These are phyloP conservation scores for Conoideocrella luteorostrata DNA, from an alignment of 2,329 filamentous ascomycete genomes.

Conservation along the genomic window DNA sequence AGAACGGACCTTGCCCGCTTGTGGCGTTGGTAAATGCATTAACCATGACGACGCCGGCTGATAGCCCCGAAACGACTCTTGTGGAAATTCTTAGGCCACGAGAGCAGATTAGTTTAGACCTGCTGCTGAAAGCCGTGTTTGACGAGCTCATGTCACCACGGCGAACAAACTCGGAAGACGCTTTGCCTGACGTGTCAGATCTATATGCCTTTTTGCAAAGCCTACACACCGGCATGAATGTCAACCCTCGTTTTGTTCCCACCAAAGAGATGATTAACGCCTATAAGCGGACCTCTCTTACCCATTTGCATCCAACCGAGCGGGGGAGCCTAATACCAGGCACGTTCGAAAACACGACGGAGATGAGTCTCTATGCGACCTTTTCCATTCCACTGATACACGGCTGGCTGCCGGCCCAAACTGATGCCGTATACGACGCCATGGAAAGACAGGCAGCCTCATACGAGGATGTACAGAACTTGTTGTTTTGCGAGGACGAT, in stretches of 20 bases:
- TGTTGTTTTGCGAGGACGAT: conserved; percentile 84
- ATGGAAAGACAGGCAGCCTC: conserved; percentile 70
- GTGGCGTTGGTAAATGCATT: conserved; percentile 91
- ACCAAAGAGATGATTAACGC: conserved; percentile 39
- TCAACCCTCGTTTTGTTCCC: conserved; percentile 82
- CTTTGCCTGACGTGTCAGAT: conserved; percentile 79
- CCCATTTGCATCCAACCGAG: conserved; percentile 44
- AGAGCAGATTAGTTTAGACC: conserved; percentile 80
- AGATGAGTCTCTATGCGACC: conserved; percentile 86
- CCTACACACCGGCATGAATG: conserved; percentile 94
- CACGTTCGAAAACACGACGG: conserved; percentile 77
- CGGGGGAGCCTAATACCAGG: conserved; percentile 51
- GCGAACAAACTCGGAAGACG: conserved; percentile 53
- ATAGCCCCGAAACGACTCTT: conserved; percentile 58
- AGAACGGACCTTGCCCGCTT: conserved; percentile 89
- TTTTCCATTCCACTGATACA: conserved; percentile 88
- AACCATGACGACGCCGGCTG: conserved; percentile 69
- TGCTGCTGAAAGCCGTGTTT: conserved; percentile 83
- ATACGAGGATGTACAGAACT: conserved; percentile 86
- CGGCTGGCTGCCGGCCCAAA: conserved; percentile 75
- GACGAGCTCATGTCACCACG: conserved; percentile 84
- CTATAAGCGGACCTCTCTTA: conserved; percentile 46
- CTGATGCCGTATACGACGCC: conserved; percentile 61
- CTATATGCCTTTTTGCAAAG: conserved; percentile 83
- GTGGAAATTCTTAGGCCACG: conserved; percentile 70